These are phyloP conservation scores for Neocucurbitaria cava DNA, from an alignment of 2,329 filamentous ascomycete species.

Conservation along the genomic window DNA sequence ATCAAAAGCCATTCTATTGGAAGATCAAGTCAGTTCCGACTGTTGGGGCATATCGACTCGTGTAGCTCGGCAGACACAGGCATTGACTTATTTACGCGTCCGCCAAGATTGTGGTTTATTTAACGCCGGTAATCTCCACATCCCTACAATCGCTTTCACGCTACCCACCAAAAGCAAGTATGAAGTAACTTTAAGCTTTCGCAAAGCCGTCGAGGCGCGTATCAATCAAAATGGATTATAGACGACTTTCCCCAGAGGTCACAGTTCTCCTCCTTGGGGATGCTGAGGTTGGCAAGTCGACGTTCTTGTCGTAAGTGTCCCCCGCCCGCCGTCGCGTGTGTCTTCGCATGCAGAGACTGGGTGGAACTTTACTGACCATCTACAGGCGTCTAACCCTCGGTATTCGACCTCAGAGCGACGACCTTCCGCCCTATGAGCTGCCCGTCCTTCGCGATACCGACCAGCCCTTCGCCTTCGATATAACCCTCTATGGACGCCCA, in stretches of 20 bases:
- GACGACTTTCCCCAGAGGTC: slow-evolving; percentile 24
- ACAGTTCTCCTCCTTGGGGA: slow-evolving; percentile 66
- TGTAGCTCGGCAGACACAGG: no score
- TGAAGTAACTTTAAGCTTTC: slow-evolving; percentile 17
- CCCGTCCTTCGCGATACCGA: slow-evolving; percentile 60
- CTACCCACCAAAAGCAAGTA: slow-evolving; percentile 10
- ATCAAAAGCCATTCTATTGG: no score
- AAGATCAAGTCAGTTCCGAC: no score
- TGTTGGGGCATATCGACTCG: no score
- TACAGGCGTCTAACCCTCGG: slow-evolving; percentile 42
- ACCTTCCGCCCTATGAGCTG: slow-evolving; percentile 45
- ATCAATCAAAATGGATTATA: slow-evolving; percentile 26
- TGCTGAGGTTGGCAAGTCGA: slow-evolving; percentile 66
- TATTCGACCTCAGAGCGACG: slow-evolving; percentile 31
- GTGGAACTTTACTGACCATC: not conserved
- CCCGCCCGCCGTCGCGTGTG: slow-evolving; percentile 1
- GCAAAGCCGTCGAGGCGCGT: slow-evolving; percentile 3
- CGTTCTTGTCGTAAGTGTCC: slow-evolving; percentile 65
- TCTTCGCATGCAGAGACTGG: not conserved
- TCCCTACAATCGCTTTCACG: not conserved
- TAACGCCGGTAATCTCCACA: slow-evolving; percentile 6
- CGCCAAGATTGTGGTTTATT: not conserved
- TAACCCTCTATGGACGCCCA: slow-evolving; percentile 62
- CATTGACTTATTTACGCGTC: no score
- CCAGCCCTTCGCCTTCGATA: slow-evolving; percentile 66